Percentiles rank a stretch among this genome's conserved stretches.
These are phyloP conservation scores for Cryptococcus neoformans DNA, from an alignment of 1,284 basidiomycete genomes.

Conservation along the genomic window DNA sequence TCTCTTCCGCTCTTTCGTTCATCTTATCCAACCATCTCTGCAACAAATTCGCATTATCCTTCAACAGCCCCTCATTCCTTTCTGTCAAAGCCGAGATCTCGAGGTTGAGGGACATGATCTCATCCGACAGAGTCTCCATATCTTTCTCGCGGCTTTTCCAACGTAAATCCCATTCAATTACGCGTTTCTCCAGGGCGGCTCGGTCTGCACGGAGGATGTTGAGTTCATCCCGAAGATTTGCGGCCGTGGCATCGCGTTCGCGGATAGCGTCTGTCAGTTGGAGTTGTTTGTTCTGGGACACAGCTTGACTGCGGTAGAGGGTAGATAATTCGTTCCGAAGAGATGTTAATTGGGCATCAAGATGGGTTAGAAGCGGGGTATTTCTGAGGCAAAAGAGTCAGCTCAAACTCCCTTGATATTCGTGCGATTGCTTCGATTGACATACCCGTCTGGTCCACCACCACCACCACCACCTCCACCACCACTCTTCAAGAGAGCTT, in stretches of 20 bases:
- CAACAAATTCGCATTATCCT: slow-evolving; percentile 90
- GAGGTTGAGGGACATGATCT: slow-evolving; percentile 82
- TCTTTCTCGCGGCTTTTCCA: slow-evolving; percentile 86
- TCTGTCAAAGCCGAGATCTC: slow-evolving; percentile 87
- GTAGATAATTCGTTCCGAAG: slow-evolving; percentile 86
- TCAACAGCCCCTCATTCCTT: slow-evolving; percentile 76
- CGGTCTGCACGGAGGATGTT: too few species aligned
- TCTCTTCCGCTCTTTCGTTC: slow-evolving; percentile 85
- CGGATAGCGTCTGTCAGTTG: slow-evolving; percentile 91
- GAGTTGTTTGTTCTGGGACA: slow-evolving; percentile 82
- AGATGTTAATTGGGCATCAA: slow-evolving; percentile 88
- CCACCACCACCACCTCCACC: slow-evolving; percentile 54
- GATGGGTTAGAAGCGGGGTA: slow-evolving; percentile 64
- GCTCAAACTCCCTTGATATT: too few species aligned
- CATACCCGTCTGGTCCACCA: slow-evolving; percentile 47
- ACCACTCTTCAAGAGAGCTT: slow-evolving; percentile 61
- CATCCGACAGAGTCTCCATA: slow-evolving; percentile 88
- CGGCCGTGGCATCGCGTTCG: slow-evolving; percentile 83
- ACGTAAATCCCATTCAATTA: slow-evolving; percentile 70
- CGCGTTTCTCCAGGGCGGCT: slow-evolving; percentile 10
- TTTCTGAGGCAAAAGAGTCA: not conserved
- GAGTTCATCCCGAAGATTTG: slow-evolving; percentile 70
- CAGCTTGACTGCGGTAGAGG: slow-evolving; percentile 90
- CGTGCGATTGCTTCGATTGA: not conserved
- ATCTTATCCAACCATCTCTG: slow-evolving; percentile 95